phyloP scores from a whole-genome alignment of 768 basidiomycete genomes.

The Lactarius vividus region DNA sequence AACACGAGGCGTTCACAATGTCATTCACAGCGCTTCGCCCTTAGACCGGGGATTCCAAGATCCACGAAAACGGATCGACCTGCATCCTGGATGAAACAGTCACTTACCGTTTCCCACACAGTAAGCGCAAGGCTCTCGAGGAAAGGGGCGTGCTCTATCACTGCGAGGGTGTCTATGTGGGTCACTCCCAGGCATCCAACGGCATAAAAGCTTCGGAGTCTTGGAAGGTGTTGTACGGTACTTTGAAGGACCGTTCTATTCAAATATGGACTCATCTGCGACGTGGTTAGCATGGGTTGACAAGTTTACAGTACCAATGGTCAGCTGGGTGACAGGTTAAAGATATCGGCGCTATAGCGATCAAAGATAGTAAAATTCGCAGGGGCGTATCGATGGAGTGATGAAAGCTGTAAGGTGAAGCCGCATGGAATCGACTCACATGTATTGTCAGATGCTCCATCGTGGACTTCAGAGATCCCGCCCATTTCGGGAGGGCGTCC shows the following conservation, averaged over 20 bases:
- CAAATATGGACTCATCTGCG: slow-evolving; percentile 55
- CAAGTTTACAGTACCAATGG: slow-evolving; percentile 14
- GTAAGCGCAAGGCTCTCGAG: slow-evolving; percentile 63
- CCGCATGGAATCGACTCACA: slow-evolving; percentile 42
- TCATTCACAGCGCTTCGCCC: slow-evolving; percentile 5
- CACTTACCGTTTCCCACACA: slow-evolving; percentile 54
- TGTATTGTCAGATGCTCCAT: slow-evolving; percentile 56
- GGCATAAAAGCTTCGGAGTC: slow-evolving; percentile 57
- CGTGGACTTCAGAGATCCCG: slow-evolving; percentile 40
- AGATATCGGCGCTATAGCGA: slow-evolving; percentile 7
- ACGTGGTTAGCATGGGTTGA: slow-evolving; percentile 16
- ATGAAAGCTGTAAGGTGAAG: slow-evolving; percentile 8
- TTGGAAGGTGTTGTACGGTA: slow-evolving; percentile 49
- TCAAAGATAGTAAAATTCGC: slow-evolving; percentile 13
- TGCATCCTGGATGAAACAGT: not conserved
- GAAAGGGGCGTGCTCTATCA: slow-evolving; percentile 47
- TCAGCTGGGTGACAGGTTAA: slow-evolving; percentile 16
- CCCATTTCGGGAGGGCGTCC: slow-evolving; percentile 59
- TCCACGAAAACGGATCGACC: slow-evolving; percentile 4
- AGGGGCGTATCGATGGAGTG: slow-evolving; percentile 19
- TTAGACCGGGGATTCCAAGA: not conserved
- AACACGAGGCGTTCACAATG: slow-evolving; percentile 2
- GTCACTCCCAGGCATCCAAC: slow-evolving; percentile 57
- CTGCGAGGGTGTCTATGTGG: slow-evolving; percentile 48
- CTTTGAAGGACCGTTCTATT: slow-evolving; percentile 50